Evolutionary conservation across 1,139 yeast genomes (phyloP).

Genomic region (Yamadazyma diospyri): DNA sequence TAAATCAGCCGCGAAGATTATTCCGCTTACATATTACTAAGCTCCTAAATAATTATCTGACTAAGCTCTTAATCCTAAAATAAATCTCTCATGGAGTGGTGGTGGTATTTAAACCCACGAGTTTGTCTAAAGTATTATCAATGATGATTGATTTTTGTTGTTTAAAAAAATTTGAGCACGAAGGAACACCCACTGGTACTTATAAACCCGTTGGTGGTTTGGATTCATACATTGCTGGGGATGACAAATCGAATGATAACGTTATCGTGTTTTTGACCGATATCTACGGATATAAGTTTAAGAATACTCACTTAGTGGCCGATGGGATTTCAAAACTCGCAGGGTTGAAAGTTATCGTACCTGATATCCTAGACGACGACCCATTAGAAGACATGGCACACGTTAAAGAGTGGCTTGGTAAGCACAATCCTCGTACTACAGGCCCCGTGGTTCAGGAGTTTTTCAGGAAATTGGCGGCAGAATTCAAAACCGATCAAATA

Average conservation of each 20-base stretch:
- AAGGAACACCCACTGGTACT: conserved; percentile 49
- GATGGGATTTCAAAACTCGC: conserved; percentile 56
- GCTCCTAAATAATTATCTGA: too few species aligned
- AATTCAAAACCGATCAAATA: conserved; percentile 46
- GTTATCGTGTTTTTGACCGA: conserved; percentile 64
- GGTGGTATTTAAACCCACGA: too few species aligned
- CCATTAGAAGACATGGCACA: conserved; percentile 28
- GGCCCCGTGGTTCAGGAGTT: conserved; percentile 35
- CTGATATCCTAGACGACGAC: conserved; percentile 67
- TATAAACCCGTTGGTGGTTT: conserved; percentile 39
- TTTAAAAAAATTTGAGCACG: conserved; percentile 39
- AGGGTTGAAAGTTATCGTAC: conserved; percentile 63
- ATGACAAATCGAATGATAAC: conserved; percentile 33
- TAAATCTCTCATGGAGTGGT: too few species aligned
- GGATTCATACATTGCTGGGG: conserved; percentile 55
- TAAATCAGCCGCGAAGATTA: too few species aligned
- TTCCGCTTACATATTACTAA: too few species aligned
- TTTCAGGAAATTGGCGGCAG: conserved; percentile 37
- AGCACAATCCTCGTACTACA: conserved; percentile 49
- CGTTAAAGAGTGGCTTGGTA: conserved; percentile 47
- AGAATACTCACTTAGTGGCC: conserved; percentile 60
- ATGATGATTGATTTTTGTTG: conserved; percentile 38
- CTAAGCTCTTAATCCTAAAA: too few species aligned
- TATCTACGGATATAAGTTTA: conserved; percentile 55
- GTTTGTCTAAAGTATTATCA: too few species aligned